Evolutionary conservation across 192 early-diverging fungal species (phyloP).

Genomic region (Coemansia sp.): DNA sequence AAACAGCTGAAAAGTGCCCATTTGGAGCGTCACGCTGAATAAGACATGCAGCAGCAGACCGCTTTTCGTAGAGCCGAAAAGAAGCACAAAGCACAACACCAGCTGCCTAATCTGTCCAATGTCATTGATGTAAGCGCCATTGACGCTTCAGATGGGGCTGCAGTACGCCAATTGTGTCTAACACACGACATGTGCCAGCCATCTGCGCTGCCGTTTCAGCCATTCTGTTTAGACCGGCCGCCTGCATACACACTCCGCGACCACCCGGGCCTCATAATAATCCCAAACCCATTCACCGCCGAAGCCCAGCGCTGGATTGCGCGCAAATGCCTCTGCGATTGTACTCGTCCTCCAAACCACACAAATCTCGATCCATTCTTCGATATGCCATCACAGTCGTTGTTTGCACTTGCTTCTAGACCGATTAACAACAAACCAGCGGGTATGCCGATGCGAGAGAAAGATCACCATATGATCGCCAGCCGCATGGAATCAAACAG

Average conservation of each 20-base stretch:
- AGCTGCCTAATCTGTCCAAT: constrained; percentile 54
- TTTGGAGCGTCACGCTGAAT: background rate
- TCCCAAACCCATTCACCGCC: constrained; percentile 75
- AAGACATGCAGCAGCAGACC: constrained; percentile 50
- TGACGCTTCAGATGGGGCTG: constrained; percentile 3
- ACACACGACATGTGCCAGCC: constrained; percentile 29
- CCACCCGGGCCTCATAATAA: constrained; percentile 73
- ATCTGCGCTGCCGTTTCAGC: constrained; percentile 14
- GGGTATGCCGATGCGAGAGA: constrained; percentile 60
- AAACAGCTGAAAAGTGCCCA: background rate
- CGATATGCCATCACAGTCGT: constrained; percentile 59
- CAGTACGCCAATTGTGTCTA: constrained; percentile 27
- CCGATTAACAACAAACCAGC: background rate
- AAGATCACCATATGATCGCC: constrained; percentile 21
- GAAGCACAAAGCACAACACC: constrained; percentile 56
- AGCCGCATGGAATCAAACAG: constrained; percentile 39
- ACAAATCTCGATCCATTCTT: constrained; percentile 92
- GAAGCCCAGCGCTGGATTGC: constrained; percentile 69
- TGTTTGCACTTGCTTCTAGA: constrained; percentile 26
- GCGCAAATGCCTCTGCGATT: constrained; percentile 72
- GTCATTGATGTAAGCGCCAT: constrained; percentile 58
- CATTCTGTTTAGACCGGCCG: constrained; percentile 28
- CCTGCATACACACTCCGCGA: constrained; percentile 35
- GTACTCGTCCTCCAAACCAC: constrained; percentile 74
- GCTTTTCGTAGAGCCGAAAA: constrained; percentile 73